phyloP scores from a whole-genome alignment of 305 asterid genomes.

The Petunia hybrid region DNA sequence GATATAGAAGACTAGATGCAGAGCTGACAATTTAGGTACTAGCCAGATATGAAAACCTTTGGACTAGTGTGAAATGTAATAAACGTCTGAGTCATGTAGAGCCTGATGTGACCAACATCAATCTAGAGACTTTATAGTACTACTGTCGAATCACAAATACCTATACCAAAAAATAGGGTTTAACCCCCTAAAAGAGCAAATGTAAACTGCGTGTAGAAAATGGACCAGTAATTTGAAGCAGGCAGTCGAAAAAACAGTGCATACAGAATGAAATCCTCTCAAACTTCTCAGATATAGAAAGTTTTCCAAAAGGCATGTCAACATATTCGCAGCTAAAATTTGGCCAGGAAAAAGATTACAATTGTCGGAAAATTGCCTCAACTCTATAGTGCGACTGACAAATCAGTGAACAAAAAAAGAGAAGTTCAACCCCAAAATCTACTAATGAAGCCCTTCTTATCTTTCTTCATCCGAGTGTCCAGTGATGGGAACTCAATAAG shows the following conservation, averaged over 20 bases:
- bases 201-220: too few species aligned
- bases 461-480: conserved; percentile 85
- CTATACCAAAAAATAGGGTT: neutral
- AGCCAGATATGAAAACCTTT: neutral
- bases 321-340: neutral
- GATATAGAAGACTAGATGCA: neutral
- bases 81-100: neutral
- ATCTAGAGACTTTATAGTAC: neutral
- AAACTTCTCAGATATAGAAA: neutral
- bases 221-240: too few species aligned
- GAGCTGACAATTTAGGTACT: neutral
- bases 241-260: neutral
- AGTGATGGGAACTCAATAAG: conserved; percentile 82
- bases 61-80: neutral
- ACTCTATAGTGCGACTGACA: conserved; percentile 16
- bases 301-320: neutral
- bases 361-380: neutral
- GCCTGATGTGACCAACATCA: neutral
- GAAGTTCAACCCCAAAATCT: conserved; percentile 78
- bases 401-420: conserved; percentile 1
- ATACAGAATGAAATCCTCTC: neutral
- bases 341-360: neutral
- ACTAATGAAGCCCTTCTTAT: conserved; percentile 81
- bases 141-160: neutral
- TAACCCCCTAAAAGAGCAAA: too few species aligned